Conservation (phyloP, 2,329 filamentous ascomycete genomes). For the Pochonia chlamydosporia region DNA sequence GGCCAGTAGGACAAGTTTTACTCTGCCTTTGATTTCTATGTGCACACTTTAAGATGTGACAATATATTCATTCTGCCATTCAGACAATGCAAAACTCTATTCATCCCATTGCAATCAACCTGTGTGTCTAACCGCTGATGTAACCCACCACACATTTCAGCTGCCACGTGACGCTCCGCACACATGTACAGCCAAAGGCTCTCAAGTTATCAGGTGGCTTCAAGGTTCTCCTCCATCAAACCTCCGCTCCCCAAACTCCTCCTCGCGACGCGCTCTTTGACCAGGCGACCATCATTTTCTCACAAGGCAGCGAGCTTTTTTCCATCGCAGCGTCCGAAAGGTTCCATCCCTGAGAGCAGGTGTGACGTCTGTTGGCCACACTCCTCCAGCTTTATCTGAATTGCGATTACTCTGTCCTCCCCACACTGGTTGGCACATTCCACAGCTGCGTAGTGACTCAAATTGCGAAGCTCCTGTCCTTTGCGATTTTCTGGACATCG, state of each 20-base stretch:
- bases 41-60: too few relatives aligned
- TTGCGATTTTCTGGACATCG: slow-evolving; percentile 1
- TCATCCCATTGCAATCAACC: too few relatives aligned
- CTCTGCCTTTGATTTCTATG: too few relatives aligned
- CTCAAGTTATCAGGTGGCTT: neutral
- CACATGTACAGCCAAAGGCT: neutral
- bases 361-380: neutral
- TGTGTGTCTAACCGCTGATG: too few relatives aligned
- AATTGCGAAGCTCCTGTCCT: neutral
- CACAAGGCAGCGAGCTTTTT: neutral
- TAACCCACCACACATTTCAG: neutral
- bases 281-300: neutral
- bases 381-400: neutral
- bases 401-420: neutral
- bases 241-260: neutral
- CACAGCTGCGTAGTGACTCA: neutral
- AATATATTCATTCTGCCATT: too few relatives aligned
- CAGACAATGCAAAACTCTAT: too few relatives aligned
- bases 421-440: neutral
- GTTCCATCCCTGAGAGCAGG: neutral
- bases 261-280: slow-evolving; percentile 3
- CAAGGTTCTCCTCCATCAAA: neutral
- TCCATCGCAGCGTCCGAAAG: neutral
- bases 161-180: neutral
- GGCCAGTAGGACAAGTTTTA: too few relatives aligned